phyloP scores from a whole-genome alignment of 2,329 filamentous ascomycete genomes.

The Beauveria varroae region DNA sequence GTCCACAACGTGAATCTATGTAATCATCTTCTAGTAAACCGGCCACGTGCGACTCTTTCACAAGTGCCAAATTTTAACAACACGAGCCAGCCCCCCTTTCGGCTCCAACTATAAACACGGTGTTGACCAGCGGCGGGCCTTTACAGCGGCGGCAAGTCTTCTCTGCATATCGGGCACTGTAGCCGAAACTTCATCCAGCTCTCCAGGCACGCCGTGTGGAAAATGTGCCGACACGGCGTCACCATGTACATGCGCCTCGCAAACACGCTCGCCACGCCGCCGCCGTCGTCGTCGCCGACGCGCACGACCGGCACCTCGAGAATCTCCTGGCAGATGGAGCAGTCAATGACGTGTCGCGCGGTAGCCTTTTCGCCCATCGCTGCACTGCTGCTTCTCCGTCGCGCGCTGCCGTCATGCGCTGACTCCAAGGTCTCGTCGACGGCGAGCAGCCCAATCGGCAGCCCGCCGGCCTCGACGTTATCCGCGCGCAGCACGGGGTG shows the following conservation, averaged over 20 bases:
- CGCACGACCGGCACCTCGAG: constrained; percentile 78
- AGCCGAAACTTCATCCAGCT: constrained; percentile 92
- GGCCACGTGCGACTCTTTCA: not conserved
- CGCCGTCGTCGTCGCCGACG: constrained; percentile 45
- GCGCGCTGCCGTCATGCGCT: not conserved
- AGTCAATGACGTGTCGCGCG: constrained; percentile 61
- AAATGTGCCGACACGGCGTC: constrained; percentile 92
- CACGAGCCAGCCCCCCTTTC: not conserved
- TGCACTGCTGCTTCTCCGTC: not conserved
- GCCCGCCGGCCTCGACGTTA: constrained; percentile 66
- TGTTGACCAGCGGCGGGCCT: not conserved
- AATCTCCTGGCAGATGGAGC: constrained; percentile 87
- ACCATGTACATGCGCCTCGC: constrained; percentile 89
- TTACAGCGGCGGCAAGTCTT: constrained; percentile 78
- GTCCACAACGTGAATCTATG: not conserved
- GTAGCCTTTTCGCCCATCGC: constrained; percentile 24
- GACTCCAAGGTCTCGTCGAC: not conserved
- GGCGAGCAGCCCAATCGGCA: constrained; percentile 65
- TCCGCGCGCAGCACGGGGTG: constrained; percentile 84
- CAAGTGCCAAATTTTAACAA: not conserved
- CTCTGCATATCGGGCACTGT: constrained; percentile 92
- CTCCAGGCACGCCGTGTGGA: constrained; percentile 85
- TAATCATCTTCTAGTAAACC: not conserved
- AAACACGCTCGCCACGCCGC: constrained; percentile 59
- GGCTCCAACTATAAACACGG: too few relatives aligned